Evolutionary conservation across 2,329 filamentous ascomycete species (phyloP), one percentile per base, ranked within the genome.

Genomic region (Periconia macrospinosa): DNA sequence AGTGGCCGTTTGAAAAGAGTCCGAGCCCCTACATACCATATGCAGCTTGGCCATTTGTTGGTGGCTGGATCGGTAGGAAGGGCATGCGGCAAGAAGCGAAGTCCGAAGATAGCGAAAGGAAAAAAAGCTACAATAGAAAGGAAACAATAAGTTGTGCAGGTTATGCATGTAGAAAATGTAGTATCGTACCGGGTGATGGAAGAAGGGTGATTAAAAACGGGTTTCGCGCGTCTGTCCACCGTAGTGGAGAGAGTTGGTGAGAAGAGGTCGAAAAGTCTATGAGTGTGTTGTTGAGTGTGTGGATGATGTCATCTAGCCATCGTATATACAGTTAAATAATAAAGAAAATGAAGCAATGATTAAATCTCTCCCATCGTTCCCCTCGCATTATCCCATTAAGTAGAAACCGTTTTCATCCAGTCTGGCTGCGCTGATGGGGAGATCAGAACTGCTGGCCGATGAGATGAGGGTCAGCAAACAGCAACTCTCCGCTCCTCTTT

Each of bases 401-500:
- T 45, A 45, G 11, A 45, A 30, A n/a, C 14, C 23, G 43, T 30
- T 17, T 17, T 45, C 43, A 7, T 44, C 19, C 19, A 42, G 18
- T 42, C 41, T 2, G 19, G 18, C 14, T 27, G 42, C 19, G 13
- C 17, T 52, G 14, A 9, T 20, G 41, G 23, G 23, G 23, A 27
- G 8, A 15, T 56, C 53, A 63, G 44, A 63, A 61, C 13, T 52
- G 41, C 45, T 52, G 56, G 3, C 60, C 60, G 33, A 63, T 52
- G 19, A 62, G 50, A 30, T 55, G 27, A 7, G 63, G 63, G 33
- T 64, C 56, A 7, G 63, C 63, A 41, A 65, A 67, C 45, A 55
- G 35, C 48, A 64, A 40, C 49, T 67, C 63, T 8, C 50, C 57
- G 37, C 59, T 63, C 49, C 63, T 54, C 55, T 63, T 61, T 43